phyloP scores from a whole-genome alignment of 805 yeast species.

The Saccharomycopsis sp. region DNA sequence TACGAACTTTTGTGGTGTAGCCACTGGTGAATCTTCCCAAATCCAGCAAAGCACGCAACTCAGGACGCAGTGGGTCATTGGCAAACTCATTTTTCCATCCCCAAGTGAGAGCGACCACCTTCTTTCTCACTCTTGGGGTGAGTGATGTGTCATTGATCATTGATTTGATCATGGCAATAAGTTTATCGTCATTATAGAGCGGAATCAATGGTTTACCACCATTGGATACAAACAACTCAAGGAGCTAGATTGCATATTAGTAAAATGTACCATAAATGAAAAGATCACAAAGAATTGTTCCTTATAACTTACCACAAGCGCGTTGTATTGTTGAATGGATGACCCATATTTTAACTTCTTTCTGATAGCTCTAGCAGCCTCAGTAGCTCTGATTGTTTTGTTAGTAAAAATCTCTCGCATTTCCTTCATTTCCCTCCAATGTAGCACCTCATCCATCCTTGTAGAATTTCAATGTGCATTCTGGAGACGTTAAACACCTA shows the following conservation, averaged over 20 bases:
- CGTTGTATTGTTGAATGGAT: slow-evolving; percentile 51
- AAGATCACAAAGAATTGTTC: slow-evolving; percentile 1
- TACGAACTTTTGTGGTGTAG: slow-evolving; percentile 20
- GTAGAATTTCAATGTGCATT: no score
- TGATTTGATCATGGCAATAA: slow-evolving; percentile 50
- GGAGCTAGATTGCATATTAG: slow-evolving; percentile 25
- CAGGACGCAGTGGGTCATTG: slow-evolving; percentile 40
- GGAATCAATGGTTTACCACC: slow-evolving; percentile 31
- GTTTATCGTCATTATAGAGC: slow-evolving; percentile 58
- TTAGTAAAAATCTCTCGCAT: neutral
- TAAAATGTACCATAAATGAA: neutral
- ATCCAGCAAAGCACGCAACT: slow-evolving; percentile 38
- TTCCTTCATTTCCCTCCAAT: neutral
- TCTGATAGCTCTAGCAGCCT: slow-evolving; percentile 86
- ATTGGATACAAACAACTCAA: slow-evolving; percentile 54
- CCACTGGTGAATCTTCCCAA: slow-evolving; percentile 21
- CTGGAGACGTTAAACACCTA: slow-evolving; percentile 8
- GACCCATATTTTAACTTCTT: slow-evolving; percentile 85
- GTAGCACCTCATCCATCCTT: neutral
- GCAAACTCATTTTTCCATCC: slow-evolving; percentile 60
- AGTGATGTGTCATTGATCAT: slow-evolving; percentile 29
- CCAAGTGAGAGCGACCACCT: slow-evolving; percentile 41
- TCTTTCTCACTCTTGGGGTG: slow-evolving; percentile 36
- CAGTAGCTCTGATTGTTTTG: slow-evolving; percentile 28
- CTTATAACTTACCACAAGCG: slow-evolving; percentile 35